A percentile compares a stretch with the other conserved stretches of the same genome.
These are phyloP conservation scores for Solanum medicagineum DNA, from an alignment of 257 asterid species.

Conservation along the genomic window DNA sequence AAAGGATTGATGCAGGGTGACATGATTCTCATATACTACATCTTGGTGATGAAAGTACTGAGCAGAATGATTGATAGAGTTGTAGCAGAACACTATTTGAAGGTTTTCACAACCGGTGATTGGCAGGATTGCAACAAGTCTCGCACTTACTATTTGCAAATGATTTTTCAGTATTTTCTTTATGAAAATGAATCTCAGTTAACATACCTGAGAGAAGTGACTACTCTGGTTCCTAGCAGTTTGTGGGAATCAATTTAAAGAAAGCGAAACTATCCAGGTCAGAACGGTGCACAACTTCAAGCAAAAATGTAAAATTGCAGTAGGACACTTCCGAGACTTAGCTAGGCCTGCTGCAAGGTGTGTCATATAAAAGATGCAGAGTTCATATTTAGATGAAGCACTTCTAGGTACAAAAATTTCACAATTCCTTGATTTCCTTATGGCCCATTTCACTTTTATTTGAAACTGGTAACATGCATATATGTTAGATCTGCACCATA, in stretches of 20 bases:
- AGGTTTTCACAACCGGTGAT: neutral
- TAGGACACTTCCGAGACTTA: neutral
- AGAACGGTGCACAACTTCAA: neutral
- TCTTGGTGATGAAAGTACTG: neutral
- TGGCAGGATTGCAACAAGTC: neutral
- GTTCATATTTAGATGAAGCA: neutral
- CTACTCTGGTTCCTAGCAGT: neutral
- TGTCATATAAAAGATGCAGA: neutral
- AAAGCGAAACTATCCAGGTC: neutral
- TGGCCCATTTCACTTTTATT: neutral
- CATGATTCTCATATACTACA: neutral
- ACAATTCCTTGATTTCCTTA: neutral
- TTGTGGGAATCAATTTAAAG: neutral
- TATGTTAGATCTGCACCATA: too few relatives aligned
- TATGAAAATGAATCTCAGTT: neutral
- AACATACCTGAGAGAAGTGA: neutral
- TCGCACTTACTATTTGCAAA: neutral
- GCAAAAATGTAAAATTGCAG: neutral
- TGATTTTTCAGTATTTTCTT: neutral
- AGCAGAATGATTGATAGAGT: neutral
- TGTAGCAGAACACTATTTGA: neutral
- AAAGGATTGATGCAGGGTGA: neutral
- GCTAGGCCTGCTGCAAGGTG: neutral
- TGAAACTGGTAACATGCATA: too few relatives aligned
- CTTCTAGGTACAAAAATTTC: neutral